Evolutionary conservation across 345 rosid species (phyloP), one percentile per base, ranked within the genome.

Genomic region (Populus simonii): DNA sequence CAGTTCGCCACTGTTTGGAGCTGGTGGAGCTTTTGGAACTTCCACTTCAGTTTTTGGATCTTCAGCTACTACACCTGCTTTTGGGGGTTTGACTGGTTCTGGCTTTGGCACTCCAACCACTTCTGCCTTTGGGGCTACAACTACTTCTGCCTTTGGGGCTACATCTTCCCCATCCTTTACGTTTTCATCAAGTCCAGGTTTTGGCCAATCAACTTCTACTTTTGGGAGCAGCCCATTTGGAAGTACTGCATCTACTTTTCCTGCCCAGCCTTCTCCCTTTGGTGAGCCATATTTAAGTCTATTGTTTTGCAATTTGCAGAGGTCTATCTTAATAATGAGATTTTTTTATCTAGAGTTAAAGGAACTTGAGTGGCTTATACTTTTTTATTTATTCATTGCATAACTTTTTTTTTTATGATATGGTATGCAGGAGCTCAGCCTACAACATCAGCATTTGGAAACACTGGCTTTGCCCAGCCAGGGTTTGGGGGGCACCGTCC

Each of bases 171-270:
- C 82, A 36, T 73, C 79, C 29, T 82, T 82, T 79, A 87, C 84
- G 84, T 92, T 91, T 83, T 84, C 87, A 59, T 87, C 97, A 8
- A 72, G 88, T 79, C 89, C 94, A 63, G 86, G 91, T 76, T 93
- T 93, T 83, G 98, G 90, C 68, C 99, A 93, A 74, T 84, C 98
- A 72, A 66, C 86, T 35, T 78, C 98, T 62, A 84, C 93, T 43
- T 94, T 96, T 90, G 90, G 92, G 72, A 89, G 92, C 85, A 90
- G 85, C 73, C 81, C 91, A 70, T 94, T 94, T 82, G 93, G 89
- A 59, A 80, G 87, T 39, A 78, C 83, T 70, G 57, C 89, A 68
- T 80, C 97, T 74, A 83, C 91, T 68, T 91, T 92, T 77, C 94
- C 94, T 78, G 84, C 88, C 43, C 99, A 90, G 84, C 88, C 88